These are phyloP conservation scores for Macrolepiota fuliginosa DNA, from an alignment of 768 basidiomycete species.

Conservation along the genomic window DNA sequence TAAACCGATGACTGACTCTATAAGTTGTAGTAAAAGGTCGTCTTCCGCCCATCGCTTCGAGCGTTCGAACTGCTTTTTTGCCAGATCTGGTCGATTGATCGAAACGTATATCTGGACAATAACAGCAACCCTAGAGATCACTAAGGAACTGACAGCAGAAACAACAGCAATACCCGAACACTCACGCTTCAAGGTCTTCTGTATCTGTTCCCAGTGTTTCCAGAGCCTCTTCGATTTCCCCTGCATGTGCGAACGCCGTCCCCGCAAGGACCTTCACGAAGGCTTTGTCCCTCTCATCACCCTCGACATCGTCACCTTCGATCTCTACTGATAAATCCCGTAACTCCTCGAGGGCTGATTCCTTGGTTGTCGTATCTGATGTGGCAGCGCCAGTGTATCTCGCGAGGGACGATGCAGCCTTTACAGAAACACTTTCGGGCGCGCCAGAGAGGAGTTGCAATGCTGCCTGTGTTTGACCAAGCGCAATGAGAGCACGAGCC, in stretches of 20 bases:
- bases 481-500: conserved; percentile 74
- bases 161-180: conserved; percentile 15
- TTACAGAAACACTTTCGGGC: conserved; percentile 64
- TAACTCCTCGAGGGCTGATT: conserved; percentile 71
- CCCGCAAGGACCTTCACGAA: conserved; percentile 78
- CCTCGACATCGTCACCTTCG: conserved; percentile 74
- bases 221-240: conserved; percentile 88
- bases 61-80: conserved; percentile 80
- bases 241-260: conserved; percentile 81
- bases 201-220: conserved; percentile 80
- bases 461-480: conserved; percentile 56
- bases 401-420: conserved; percentile 74
- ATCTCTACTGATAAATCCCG: conserved; percentile 86
- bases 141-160: background rate
- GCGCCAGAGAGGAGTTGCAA: conserved; percentile 53
- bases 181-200: conserved; percentile 87
- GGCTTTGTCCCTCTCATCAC: conserved; percentile 65
- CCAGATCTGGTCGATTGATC: conserved; percentile 85
- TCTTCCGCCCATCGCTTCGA: conserved; percentile 89
- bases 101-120: conserved; percentile 87
- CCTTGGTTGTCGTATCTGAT: conserved; percentile 41
- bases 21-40: conserved; percentile 83
- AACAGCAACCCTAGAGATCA: conserved; percentile 61
- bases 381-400: conserved; percentile 56
- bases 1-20: conserved; percentile 80